phyloP scores from a whole-genome alignment of 352 stramenopile species.

The Phytophthora podocarpi region DNA sequence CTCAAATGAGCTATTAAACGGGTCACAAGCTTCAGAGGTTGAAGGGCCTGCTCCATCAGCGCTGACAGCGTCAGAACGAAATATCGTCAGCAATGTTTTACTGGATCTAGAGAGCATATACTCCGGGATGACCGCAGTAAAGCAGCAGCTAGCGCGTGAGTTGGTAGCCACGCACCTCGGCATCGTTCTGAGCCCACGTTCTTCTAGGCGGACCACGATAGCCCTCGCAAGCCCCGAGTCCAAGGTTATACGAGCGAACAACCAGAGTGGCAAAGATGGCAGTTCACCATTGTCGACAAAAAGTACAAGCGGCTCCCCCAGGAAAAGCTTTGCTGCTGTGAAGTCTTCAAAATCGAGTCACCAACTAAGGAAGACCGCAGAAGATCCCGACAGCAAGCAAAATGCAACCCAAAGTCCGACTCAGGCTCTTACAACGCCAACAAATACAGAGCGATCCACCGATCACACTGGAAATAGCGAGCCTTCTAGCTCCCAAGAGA shows the following conservation, averaged over 20 bases:
- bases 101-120: slow-evolving; percentile 60
- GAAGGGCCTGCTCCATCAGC: slow-evolving; percentile 10
- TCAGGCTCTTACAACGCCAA: background rate
- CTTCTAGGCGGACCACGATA: slow-evolving; percentile 1
- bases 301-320: slow-evolving; percentile 12
- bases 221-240: background rate
- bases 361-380: slow-evolving; percentile 17
- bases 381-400: background rate
- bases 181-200: slow-evolving; percentile 2
- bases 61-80: slow-evolving; percentile 48
- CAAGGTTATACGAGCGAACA: background rate
- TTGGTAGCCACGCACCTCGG: slow-evolving; percentile 33
- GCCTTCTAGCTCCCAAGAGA: background rate
- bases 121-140: slow-evolving; percentile 38
- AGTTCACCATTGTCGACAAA: background rate
- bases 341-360: slow-evolving; percentile 11
- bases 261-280: slow-evolving; percentile 5
- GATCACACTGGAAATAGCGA: background rate
- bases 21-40: slow-evolving; percentile 6
- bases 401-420: slow-evolving; percentile 1
- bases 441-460: background rate
- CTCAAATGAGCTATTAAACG: slow-evolving; percentile 43
- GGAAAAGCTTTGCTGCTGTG: slow-evolving; percentile 1
- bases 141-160: slow-evolving; percentile 36
- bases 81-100: slow-evolving; percentile 39